phyloP scores from a whole-genome alignment of 2,329 filamentous ascomycete species.

The Gaeumannomyces sp. region DNA sequence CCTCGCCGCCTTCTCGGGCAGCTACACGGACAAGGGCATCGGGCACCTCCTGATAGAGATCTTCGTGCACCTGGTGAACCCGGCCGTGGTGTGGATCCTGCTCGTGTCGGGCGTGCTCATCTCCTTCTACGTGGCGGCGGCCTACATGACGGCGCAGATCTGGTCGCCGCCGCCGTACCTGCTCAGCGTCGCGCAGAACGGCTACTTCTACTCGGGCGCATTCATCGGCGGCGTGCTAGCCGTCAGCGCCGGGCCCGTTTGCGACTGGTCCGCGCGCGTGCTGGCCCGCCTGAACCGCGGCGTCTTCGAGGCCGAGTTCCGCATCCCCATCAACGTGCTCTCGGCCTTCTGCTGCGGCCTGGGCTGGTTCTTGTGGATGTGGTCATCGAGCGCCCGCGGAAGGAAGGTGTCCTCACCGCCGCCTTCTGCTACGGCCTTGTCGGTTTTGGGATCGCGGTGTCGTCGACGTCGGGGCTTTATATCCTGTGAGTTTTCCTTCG shows the following conservation, averaged over 20 bases:
- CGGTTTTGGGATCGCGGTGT: constrained; percentile 17
- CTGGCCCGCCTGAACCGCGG: constrained; percentile 14
- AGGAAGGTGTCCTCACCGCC: constrained; percentile 15
- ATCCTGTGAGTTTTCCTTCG: constrained; percentile 20
- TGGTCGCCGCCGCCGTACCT: constrained; percentile 20
- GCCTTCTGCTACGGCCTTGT: constrained; percentile 15
- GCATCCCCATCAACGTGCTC: constrained; percentile 17
- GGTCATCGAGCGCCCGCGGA: constrained; percentile 14
- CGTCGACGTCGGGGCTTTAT: constrained; percentile 22
- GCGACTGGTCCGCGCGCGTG: constrained; percentile 17
- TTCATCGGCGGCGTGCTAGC: constrained; percentile 34
- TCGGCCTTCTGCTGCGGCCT: constrained; percentile 14
- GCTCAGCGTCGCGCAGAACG: constrained; percentile 32
- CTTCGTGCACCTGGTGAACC: constrained; percentile 17
- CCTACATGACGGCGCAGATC: constrained; percentile 18
- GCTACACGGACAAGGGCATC: constrained; percentile 14
- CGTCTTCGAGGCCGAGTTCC: constrained; percentile 19
- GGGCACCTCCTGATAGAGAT: constrained; percentile 15
- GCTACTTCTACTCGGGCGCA: constrained; percentile 35
- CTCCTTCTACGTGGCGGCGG: constrained; percentile 15
- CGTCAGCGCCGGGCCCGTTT: constrained; percentile 19
- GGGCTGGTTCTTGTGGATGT: constrained; percentile 19
- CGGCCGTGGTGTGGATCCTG: constrained; percentile 19
- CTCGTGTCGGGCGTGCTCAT: constrained; percentile 18
- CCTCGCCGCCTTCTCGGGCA: constrained; percentile 8